Evolutionary conservation across 2,329 filamentous ascomycete species (phyloP).

Genomic region (Neoascochyta sp.): DNA sequence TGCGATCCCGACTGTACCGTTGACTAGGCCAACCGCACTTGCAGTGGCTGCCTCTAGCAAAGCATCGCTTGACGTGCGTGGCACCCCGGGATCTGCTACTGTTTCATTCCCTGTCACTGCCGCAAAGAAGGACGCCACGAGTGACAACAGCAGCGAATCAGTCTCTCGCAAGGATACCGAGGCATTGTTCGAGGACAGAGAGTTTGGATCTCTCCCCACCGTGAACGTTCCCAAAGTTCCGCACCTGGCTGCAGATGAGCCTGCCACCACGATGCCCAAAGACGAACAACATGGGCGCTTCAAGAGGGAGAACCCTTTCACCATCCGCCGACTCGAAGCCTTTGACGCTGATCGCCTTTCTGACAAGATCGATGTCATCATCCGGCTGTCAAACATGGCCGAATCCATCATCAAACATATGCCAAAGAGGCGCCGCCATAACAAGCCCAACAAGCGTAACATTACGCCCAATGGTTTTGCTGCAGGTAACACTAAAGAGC

Average conservation of each 20-base stretch:
- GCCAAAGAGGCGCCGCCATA: constrained; percentile 22
- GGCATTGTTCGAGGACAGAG: constrained; percentile 44
- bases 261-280: constrained; percentile 20
- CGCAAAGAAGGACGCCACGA: constrained; percentile 16
- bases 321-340: constrained; percentile 22
- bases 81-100: constrained; percentile 54
- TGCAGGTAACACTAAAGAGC: constrained; percentile 20
- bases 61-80: constrained; percentile 51
- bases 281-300: constrained; percentile 18
- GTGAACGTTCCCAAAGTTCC: constrained; percentile 32
- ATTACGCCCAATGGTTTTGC: constrained; percentile 16
- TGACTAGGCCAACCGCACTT: constrained; percentile 45
- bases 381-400: constrained; percentile 26
- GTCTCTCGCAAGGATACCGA: constrained; percentile 42
- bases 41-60: constrained; percentile 66
- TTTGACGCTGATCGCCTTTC: constrained; percentile 24
- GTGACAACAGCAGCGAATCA: constrained; percentile 34
- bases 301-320: constrained; percentile 29
- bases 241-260: constrained; percentile 33
- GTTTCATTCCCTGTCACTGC: constrained; percentile 61
- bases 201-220: constrained; percentile 46
- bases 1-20: constrained; percentile 31
- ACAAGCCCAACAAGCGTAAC: constrained; percentile 29
- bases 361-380: constrained; percentile 25
- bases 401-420: constrained; percentile 28